Percentiles rank a stretch among this genome's conserved stretches.
These are phyloP conservation scores for Gossypium sturtianum DNA, from an alignment of 345 rosid species.

Conservation along the genomic window DNA sequence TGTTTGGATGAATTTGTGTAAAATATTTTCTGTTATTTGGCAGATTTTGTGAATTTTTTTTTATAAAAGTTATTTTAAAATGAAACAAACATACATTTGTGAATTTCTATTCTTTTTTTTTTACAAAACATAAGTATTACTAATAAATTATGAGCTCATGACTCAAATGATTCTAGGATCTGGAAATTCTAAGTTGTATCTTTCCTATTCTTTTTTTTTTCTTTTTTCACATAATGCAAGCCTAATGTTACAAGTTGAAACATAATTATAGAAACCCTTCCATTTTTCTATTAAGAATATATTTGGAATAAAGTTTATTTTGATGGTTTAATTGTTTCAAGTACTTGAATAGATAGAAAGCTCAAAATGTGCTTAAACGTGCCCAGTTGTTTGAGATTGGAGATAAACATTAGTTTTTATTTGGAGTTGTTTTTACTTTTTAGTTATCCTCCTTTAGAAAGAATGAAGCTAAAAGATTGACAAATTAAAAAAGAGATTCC, in stretches of 20 bases:
- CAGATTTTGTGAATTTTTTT: too few species aligned
- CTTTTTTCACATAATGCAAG: neutral
- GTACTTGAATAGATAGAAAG: neutral
- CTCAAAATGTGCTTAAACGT: neutral
- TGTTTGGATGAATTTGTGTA: too few species aligned
- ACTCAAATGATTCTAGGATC: neutral
- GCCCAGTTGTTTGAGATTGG: neutral
- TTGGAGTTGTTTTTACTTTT: neutral
- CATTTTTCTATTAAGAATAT: neutral
- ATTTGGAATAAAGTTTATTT: neutral
- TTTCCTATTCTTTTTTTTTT: neutral
- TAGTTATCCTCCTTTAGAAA: neutral
- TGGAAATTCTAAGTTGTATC: neutral
- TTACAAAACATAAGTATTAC: too few species aligned
- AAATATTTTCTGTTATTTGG: too few species aligned
- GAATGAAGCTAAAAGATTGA: neutral
- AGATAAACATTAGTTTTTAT: neutral
- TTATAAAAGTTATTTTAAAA: too few species aligned
- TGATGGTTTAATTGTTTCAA: neutral
- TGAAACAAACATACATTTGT: too few species aligned
- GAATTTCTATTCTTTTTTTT: too few species aligned
- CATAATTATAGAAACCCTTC: neutral
- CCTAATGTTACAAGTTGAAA: neutral
- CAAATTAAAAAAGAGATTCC: neutral
- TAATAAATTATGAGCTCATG: neutral